Evolutionary conservation across 2,329 filamentous ascomycete species (phyloP).

Genomic region (Penicillium frequentans): DNA sequence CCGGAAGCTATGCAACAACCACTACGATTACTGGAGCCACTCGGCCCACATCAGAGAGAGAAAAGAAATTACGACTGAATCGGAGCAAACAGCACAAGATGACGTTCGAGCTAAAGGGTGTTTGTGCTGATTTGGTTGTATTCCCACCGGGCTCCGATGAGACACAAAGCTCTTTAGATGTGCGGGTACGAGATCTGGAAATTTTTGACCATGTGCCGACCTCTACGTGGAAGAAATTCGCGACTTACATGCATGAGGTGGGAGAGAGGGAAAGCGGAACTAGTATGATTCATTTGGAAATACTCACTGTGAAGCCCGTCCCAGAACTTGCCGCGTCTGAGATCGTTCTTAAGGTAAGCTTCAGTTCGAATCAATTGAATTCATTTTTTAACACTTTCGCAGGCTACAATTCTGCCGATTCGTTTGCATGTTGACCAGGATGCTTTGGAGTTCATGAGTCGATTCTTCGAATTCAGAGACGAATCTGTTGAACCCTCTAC

Average conservation of each 20-base stretch:
- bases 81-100: slow-evolving; percentile 93
- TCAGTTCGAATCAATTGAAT: background rate
- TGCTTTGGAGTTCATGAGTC: slow-evolving; percentile 91
- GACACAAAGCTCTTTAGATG: slow-evolving; percentile 82
- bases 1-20: slow-evolving; percentile 81
- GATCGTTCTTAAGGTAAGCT: slow-evolving; percentile 70
- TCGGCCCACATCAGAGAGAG: slow-evolving; percentile 37
- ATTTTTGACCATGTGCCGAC: slow-evolving; percentile 93
- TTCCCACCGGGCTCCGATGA: slow-evolving; percentile 77
- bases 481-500: slow-evolving; percentile 56
- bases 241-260: slow-evolving; percentile 85
- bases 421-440: slow-evolving; percentile 96
- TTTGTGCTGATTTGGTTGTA: slow-evolving; percentile 77
- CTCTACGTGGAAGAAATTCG: slow-evolving; percentile 98
- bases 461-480: slow-evolving; percentile 98
- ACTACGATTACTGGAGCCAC: slow-evolving; percentile 52
- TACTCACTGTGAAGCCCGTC: slow-evolving; percentile 84
- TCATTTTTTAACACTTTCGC: slow-evolving; percentile 12
- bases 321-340: slow-evolving; percentile 83
- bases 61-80: slow-evolving; percentile 69
- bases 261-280: slow-evolving; percentile 83
- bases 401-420: slow-evolving; percentile 74
- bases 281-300: slow-evolving; percentile 86
- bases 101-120: slow-evolving; percentile 84
- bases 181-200: slow-evolving; percentile 79